These are phyloP conservation scores for Solanum raphanifolium DNA, from an alignment of 257 asterid species.

Conservation along the genomic window DNA sequence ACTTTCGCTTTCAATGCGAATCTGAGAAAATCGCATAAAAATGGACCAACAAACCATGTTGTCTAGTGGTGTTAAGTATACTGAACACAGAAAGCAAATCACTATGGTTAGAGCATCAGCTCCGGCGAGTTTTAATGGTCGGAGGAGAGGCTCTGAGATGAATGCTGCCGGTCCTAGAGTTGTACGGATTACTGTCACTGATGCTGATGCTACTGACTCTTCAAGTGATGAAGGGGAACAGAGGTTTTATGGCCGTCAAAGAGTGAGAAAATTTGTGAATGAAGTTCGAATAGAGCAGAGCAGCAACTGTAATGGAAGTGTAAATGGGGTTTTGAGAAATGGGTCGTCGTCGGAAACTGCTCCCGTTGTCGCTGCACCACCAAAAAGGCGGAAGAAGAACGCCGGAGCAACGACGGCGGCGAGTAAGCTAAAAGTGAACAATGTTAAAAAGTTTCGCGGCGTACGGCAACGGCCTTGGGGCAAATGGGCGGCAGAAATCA, in stretches of 20 bases:
- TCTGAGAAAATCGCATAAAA: slow-evolving; percentile 25
- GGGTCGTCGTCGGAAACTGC: background rate
- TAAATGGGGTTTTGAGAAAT: slow-evolving; percentile 6
- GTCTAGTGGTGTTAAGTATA: slow-evolving; percentile 37
- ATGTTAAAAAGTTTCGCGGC: slow-evolving; percentile 62
- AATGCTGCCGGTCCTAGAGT: slow-evolving; percentile 20
- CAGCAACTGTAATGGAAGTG: slow-evolving; percentile 9
- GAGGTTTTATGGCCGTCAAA: slow-evolving; percentile 11
- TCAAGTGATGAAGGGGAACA: slow-evolving; percentile 64
- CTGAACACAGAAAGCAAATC: slow-evolving; percentile 41
- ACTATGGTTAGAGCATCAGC: slow-evolving; percentile 13
- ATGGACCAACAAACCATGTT: slow-evolving; percentile 20
- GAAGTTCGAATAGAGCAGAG: slow-evolving; percentile 48
- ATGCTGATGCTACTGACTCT: slow-evolving; percentile 87
- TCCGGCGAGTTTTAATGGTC: slow-evolving; percentile 4
- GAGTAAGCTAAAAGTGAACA: slow-evolving; percentile 4
- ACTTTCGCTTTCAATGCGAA: slow-evolving; percentile 54
- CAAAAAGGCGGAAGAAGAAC: slow-evolving; percentile 29
- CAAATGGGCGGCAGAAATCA: slow-evolving; percentile 98
- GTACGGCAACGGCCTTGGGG: slow-evolving; percentile 98
- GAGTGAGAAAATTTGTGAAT: slow-evolving; percentile 52
- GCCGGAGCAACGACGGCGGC: slow-evolving; percentile 7
- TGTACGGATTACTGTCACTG: slow-evolving; percentile 64
- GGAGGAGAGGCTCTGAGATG: slow-evolving; percentile 10
- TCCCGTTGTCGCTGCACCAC: background rate